Evolutionary conservation across 2,329 filamentous ascomycete species (phyloP), one percentile per base, ranked within the genome.

Genomic region (Macrophomina phaseolina): DNA sequence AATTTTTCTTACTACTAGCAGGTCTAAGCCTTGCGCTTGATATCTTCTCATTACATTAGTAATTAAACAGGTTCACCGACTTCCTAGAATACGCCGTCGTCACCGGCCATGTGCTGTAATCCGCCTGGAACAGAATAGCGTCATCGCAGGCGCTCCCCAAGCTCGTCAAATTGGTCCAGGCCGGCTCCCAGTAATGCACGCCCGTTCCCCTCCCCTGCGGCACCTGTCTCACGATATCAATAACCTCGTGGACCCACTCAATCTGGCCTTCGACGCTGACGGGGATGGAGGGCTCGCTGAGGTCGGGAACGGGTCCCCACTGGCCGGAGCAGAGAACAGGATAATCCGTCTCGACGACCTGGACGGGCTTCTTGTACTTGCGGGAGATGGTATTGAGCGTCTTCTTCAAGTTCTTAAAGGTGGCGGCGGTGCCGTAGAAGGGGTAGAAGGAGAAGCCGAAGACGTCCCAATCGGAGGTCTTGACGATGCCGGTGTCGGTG

Each of bases 391-490:
- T 88, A 3, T 74, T 81, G 67, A 92, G 73, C 16, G 82, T 86
- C 0, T 79, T 80, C 71, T 85, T 81, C 38, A 92, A 81, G 11
- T 82, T 81, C 0, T 84, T 76, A 0, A 92, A 81, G 0, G 87
- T 89, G 0, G 90, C 90, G 0, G 73, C 79, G 1, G 80, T 74
- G 73, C 83, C 85, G 77, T 90, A 92, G 77, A 91, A 92, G 0
- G 90, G 90, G 73, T 92, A 92, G 78, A 89, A 92, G 0, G 87
- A 89, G 0, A 93, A 86, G 5, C 89, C 90, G 79, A 92, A 90
- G 70, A 90, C 84, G 74, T 93, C 90, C 67, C 89, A 91, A 70
- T 91, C 89, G 6, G 79, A 77, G 0, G 79, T 71, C 3, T 75
- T 72, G 3, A 89, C 79, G 0, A 81, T 80, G 1, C 85, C 87